Base-by-base conservation (phyloP, 106 monocot species). In the Gastrodia elata region DNA sequence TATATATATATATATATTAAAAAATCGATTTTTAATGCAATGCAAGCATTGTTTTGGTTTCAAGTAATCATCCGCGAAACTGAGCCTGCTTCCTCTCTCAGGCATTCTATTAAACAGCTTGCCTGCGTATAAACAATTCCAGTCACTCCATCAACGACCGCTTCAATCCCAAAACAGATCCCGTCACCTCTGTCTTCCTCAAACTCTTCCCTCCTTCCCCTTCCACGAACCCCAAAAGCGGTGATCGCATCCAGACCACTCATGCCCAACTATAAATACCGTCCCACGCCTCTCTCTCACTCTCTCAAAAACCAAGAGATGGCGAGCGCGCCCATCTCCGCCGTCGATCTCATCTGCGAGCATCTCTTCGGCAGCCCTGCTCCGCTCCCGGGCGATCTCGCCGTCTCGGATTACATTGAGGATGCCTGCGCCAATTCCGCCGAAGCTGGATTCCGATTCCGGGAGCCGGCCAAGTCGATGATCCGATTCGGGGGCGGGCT, bases 281-380 rank as follows among this genome's bases (percentile, higher is more conserved):
- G 11, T 13, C 61, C 1, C 61, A 52, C 4, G 52, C 5, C n/a
- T 6, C 22, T 6, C 13, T 13, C 32, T 28, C 61, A 4, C n/a
- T 40, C 22, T 39, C 69, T 69, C 24, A 26, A 4, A 22, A 25
- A 8, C 26, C 41, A n/a, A n/a, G n/a, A n/a, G n/a, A 69, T 69
- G 69, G 46, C 65, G 32, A 35, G 9, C 57, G 44, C 33, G 36
- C 37, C 34, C 42, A 16, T 24, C 77, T 68, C 71, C 38, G 30
- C 52, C 4, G 76, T 85, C 59, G 81, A 75, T 15, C 71, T 82
- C 52, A 78, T 85, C 71, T 72, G 76, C 39, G 73, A 82, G 1
- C 57, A 82, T 41, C 82, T 82, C 72, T 78, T 82, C 56, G 76
- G 58, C 35, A 82, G 82, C 26, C 13, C 70, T 41, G 28, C 68